A percentile compares a stretch with the other conserved stretches of the same genome.
phyloP scores from a whole-genome alignment of 2,329 filamentous ascomycete species.

The Lizonia empirigonia region DNA sequence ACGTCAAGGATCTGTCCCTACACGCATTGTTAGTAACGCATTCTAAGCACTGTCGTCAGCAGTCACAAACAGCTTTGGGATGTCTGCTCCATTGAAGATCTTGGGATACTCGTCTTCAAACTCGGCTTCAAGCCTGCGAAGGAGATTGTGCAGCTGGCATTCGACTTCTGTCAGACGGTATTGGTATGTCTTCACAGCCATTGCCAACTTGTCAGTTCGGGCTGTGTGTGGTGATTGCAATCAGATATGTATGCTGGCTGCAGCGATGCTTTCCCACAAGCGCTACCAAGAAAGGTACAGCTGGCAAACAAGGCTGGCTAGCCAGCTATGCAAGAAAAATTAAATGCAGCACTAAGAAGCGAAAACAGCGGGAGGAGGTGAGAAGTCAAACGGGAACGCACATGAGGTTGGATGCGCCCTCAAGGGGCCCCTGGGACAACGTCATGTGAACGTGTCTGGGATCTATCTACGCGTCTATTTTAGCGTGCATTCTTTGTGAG shows the following conservation, averaged over 20 bases:
- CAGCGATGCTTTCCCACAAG: not conserved
- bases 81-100: not conserved
- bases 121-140: not conserved
- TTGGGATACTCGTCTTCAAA: not conserved
- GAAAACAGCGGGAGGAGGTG: no score
- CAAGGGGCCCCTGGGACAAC: no score
- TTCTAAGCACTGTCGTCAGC: not conserved
- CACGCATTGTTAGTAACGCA: not conserved
- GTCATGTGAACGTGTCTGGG: no score
- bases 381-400: no score
- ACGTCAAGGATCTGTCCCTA: not conserved
- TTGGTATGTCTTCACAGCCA: not conserved
- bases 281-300: not conserved
- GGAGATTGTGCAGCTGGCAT: not conserved
- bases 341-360: no score
- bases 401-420: no score
- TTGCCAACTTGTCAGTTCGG: not conserved
- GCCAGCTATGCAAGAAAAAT: not conserved
- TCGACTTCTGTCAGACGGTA: not conserved
- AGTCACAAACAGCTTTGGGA: not conserved
- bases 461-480: no score
- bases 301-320: not conserved
- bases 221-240: no score
- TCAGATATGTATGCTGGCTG: not conserved
- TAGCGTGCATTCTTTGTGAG: no score